Evolutionary conservation across 495 filamentous ascomycete species (phyloP), one percentile per base, ranked within the genome.

Genomic region (Trichoderma reesei): DNA sequence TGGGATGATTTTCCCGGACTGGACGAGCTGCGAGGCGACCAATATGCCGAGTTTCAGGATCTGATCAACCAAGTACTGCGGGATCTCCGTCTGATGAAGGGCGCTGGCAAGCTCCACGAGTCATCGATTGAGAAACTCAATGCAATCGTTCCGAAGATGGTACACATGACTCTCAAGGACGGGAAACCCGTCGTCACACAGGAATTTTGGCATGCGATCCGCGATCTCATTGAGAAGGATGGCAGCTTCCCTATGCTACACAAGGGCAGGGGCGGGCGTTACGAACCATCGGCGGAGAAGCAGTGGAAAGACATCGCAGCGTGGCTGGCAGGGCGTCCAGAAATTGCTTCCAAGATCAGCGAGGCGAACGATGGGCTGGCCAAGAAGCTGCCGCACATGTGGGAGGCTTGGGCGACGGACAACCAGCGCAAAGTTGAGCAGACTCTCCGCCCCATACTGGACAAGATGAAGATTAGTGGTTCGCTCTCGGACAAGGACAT

Each of bases 141-240:
- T 18, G 44, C 44, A 0, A 63, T 75, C n/a, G 18, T 79, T 14
- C 71, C 68, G n/a, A 63, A 60, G n/a, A 48, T 78, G 6, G 71
- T 78, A 4, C 71, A 72, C 60, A 73, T 76, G 37, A 70, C 73
- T 33, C 72, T 72, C 37, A 67, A 73, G 37, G 67, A 68, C 0
- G 81, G 80, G 41, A 75, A 78, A 38, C 61, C 72, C 0, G 67
- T 75, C 51, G 78, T 86, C 59, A 70, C 80, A 2, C 72, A 81
- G 20, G 77, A 82, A 8, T 83, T 86, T 60, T 87, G 81, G 83
- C 72, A 77, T 59, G 83, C 83, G 4, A 66, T 87, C 20, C 72
- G 71, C 39, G 72, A 73, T 11, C 46, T 65, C 9, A 73, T 76
- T 36, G 60, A 63, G 26, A 63, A 64, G 5, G 78, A 79, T 41